Conservation (phyloP, 805 yeast species). For the Barnettozyma sp. region DNA sequence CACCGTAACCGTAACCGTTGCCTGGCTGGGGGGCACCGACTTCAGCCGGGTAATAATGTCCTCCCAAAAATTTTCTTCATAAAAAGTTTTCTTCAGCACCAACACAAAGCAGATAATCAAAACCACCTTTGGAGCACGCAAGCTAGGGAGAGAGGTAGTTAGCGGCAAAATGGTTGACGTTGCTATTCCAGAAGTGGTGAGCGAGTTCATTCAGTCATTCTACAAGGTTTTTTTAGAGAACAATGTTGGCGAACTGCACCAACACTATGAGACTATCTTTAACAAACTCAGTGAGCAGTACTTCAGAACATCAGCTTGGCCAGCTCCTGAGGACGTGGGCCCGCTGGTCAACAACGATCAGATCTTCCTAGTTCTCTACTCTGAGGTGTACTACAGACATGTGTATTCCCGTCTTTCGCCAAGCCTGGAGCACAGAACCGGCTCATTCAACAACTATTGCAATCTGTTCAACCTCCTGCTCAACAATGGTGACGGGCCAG, state of each 20-base stretch:
- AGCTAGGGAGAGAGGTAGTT: too few relatives aligned
- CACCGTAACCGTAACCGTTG: too few relatives aligned
- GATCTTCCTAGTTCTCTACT: constrained; percentile 38
- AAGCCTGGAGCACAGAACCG: constrained; percentile 37
- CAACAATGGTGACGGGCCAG: constrained; percentile 37
- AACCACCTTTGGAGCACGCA: too few relatives aligned
- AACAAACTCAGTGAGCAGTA: constrained; percentile 39
- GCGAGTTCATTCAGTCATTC: constrained; percentile 36
- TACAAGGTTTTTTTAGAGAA: constrained; percentile 37
- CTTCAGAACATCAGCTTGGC: constrained; percentile 39
- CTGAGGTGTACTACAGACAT: constrained; percentile 45
- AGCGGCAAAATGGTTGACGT: too few relatives aligned
- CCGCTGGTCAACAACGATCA: constrained; percentile 39
- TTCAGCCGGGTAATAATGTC: too few relatives aligned
- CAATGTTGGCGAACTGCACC: constrained; percentile 36
- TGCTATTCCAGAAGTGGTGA: constrained; percentile 36
- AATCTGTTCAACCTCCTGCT: constrained; percentile 39
- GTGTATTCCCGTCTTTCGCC: constrained; percentile 39
- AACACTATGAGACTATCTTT: constrained; percentile 39
- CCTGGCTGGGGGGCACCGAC: too few relatives aligned
- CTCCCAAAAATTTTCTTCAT: too few relatives aligned
- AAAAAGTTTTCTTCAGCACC: too few relatives aligned
- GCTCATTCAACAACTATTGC: constrained; percentile 44
- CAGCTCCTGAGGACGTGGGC: constrained; percentile 38
- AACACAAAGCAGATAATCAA: too few relatives aligned